Evolutionary conservation across 192 early-diverging fungal species (phyloP).

Genomic region (Endogone sp.): DNA sequence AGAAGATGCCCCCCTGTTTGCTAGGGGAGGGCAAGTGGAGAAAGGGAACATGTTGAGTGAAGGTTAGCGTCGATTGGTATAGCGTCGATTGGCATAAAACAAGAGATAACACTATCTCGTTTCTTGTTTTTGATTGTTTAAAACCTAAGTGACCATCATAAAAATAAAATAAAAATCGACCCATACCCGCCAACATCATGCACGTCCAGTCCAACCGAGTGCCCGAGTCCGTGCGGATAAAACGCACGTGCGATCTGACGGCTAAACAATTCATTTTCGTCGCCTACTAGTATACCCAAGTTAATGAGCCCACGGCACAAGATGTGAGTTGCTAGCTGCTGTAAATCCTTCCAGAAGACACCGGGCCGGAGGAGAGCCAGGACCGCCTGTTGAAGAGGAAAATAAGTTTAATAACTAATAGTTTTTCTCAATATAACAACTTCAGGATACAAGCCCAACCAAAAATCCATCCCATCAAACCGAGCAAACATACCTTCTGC

Average conservation of each 20-base stretch:
- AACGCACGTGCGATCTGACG: conserved; percentile 74
- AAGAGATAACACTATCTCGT: too few relatives aligned
- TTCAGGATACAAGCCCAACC: too few relatives aligned
- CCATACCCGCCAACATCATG: conserved; percentile 87
- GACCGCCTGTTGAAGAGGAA: conserved; percentile 48
- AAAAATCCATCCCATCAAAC: neutral
- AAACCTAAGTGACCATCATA: too few relatives aligned
- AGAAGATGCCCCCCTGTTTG: conserved; percentile 23
- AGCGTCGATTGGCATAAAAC: too few relatives aligned
- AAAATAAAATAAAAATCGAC: neutral
- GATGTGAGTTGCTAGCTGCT: conserved; percentile 62
- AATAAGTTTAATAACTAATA: too few relatives aligned
- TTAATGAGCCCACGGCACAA: conserved; percentile 63
- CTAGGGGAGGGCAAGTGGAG: neutral
- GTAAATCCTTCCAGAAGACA: conserved; percentile 90
- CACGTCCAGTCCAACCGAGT: conserved; percentile 86
- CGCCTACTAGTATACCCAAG: conserved; percentile 71
- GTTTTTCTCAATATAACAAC: too few relatives aligned
- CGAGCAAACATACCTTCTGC: conserved; percentile 48
- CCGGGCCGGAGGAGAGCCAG: conserved; percentile 65
- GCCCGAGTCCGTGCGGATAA: conserved; percentile 91
- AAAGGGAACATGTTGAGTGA: too few relatives aligned
- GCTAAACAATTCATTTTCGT: conserved; percentile 54
- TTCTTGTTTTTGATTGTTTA: too few relatives aligned
- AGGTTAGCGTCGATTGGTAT: too few relatives aligned